Percentiles rank a stretch among this genome's conserved stretches.
Conservation (phyloP, 1,139 yeast species). For the Hyphopichia buzzinii region DNA sequence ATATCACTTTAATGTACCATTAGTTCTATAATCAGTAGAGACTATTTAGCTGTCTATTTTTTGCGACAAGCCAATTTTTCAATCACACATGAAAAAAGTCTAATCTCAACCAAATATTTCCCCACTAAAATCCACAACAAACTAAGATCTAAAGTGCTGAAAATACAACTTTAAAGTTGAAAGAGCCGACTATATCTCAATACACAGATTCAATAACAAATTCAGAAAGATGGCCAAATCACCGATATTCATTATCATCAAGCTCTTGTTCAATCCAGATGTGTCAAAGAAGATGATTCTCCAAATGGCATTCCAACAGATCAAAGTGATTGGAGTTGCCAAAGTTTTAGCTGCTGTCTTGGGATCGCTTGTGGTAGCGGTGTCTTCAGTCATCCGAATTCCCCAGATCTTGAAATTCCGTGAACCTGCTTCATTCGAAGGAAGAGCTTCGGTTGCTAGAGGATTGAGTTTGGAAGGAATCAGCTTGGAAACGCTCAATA, state of each 20-base stretch:
- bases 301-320: constrained; percentile 38
- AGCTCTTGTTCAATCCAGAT: constrained; percentile 38
- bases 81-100: too few relatives aligned
- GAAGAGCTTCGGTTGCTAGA: constrained; percentile 31
- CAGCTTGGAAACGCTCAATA: constrained; percentile 37
- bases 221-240: constrained; percentile 15
- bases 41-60: too few relatives aligned
- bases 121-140: too few relatives aligned
- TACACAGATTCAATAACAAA: neutral
- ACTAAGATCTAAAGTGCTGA: too few relatives aligned
- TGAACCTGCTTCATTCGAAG: constrained; percentile 25
- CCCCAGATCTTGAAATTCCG: constrained; percentile 44
- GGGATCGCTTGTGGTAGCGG: constrained; percentile 39
- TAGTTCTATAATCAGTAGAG: too few relatives aligned
- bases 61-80: too few relatives aligned
- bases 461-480: constrained; percentile 41
- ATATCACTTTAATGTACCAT: too few relatives aligned
- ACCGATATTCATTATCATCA: constrained; percentile 25
- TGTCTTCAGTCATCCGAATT: constrained; percentile 39
- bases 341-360: constrained; percentile 34
- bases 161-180: too few relatives aligned
- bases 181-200: too few relatives aligned
- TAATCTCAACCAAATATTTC: too few relatives aligned
- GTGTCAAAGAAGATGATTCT: constrained; percentile 40
- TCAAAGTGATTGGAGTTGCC: constrained; percentile 36